Evolutionary conservation across 2,329 filamentous ascomycete genomes (phyloP).

Genomic region (Magnaporthales sp.): DNA sequence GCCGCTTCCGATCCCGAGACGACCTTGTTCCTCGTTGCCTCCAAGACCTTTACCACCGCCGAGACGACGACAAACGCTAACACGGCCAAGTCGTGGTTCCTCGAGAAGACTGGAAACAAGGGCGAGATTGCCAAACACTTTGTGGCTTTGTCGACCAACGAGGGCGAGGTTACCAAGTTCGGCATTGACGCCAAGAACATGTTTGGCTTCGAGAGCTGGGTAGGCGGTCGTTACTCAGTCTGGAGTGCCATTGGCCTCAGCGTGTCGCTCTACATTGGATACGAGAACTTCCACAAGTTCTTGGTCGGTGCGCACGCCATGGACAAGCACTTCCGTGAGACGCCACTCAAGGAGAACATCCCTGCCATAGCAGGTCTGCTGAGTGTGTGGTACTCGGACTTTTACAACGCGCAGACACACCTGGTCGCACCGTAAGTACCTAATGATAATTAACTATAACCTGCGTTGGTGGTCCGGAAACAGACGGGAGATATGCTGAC

Average conservation of each 20-base stretch:
- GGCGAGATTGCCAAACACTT: constrained; percentile 97
- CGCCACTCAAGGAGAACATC: constrained; percentile 91
- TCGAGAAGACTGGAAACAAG: constrained; percentile 68
- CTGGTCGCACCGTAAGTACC: constrained; percentile 78
- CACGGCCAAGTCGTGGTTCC: constrained; percentile 94
- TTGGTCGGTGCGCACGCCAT: constrained; percentile 89
- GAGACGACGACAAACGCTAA: constrained; percentile 97
- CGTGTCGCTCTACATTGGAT: constrained; percentile 91
- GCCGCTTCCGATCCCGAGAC: constrained; percentile 87
- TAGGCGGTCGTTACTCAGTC: constrained; percentile 95
- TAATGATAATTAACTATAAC: background rate
- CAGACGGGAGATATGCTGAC: background rate
- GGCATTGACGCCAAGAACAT: constrained; percentile 99
- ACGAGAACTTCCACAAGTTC: constrained; percentile 96
- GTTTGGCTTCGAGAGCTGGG: constrained; percentile 99
- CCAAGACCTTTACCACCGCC: constrained; percentile 98
- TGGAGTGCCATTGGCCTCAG: constrained; percentile 98
- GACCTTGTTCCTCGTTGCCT: constrained; percentile 96
- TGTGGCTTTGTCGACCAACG: constrained; percentile 94
- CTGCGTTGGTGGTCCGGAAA: background rate
- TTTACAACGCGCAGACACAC: constrained; percentile 97
- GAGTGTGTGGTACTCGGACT: constrained; percentile 98
- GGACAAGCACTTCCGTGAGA: constrained; percentile 95
- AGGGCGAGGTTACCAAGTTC: constrained; percentile 92
- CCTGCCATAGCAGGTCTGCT: constrained; percentile 84